Base-by-base conservation (phyloP, 164 flowering plant species). In the Vitis amurensis region DNA sequence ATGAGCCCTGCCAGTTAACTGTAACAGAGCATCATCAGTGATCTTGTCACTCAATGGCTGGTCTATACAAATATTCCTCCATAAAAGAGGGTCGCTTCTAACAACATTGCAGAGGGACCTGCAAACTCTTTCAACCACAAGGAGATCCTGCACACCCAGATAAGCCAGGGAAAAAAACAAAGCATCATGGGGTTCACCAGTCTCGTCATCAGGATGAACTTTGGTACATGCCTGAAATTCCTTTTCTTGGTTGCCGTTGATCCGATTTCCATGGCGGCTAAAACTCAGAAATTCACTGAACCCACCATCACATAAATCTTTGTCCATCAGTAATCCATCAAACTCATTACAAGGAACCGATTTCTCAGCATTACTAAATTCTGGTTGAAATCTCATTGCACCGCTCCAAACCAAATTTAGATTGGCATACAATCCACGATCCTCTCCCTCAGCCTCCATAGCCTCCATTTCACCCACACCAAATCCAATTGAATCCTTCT, bases 51-150 rank as follows among this genome's bases (percentile, higher is more conserved):
- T 92, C 75, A 90, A 71, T 14, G 91, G 92, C 58, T 76, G 78
- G 60, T 85, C 86, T 1, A 92, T 77, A 67, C 76, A 76, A 67
- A 94, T 86, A 51, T 67, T 82, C 78, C 77, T 89, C 98, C 98
- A 94, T 27, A 92, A 63, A 70, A 83, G 84, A 11, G 85, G 52
- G 68, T 90, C 91, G 67, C 19, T 75, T 55, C 75, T 80, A 58
- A 90, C 87, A 0, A 84, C 74, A 64, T 72, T 73, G 13, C 75
- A 72, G 53, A 88, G 49, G 15, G 88, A 79, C 58, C 64, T 84
- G 74, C 94, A 94, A 71, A 88, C 97, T 69, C 79, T 82, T 72
- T 84, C 94, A 55, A 82, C 84, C 0, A 83, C 67, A 56, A 94
- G 85, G 17, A 90, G 87, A 74, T 90, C 98, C 70, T 63, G 72